Conservation (phyloP, 257 asterid genomes). For the Lycium barbarum region DNA sequence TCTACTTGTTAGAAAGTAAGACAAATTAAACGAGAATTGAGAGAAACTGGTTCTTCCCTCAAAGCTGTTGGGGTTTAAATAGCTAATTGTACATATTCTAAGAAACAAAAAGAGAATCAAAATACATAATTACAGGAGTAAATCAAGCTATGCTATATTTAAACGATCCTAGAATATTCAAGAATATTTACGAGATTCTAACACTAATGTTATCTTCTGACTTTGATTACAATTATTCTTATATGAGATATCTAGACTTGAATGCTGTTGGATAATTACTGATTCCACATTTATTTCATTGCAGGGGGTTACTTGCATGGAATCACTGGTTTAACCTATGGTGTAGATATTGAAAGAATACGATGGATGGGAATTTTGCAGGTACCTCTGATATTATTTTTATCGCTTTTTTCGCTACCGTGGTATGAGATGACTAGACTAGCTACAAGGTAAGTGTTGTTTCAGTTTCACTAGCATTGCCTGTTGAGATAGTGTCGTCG, state of each 20-base stretch:
- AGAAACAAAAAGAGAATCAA: neutral
- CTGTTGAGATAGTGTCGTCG: neutral
- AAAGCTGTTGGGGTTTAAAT: neutral
- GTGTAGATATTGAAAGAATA: slow-evolving; percentile 76
- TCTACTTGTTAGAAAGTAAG: neutral
- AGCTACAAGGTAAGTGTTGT: neutral
- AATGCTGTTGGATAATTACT: slow-evolving; percentile 30
- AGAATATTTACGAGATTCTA: neutral
- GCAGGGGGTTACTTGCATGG: slow-evolving; percentile 96
- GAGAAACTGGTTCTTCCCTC: neutral
- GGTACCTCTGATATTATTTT: slow-evolving; percentile 49
- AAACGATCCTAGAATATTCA: neutral
- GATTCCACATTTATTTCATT: slow-evolving; percentile 35
- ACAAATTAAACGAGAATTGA: neutral
- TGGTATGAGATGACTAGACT: neutral
- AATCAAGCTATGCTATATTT: neutral
- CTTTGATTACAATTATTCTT: too few species aligned
- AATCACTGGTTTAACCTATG: slow-evolving; percentile 76
- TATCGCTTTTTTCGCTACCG: neutral
- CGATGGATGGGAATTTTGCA: slow-evolving; percentile 84
- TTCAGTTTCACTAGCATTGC: slow-evolving; percentile 2
- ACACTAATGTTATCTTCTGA: too few species aligned
- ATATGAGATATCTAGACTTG: slow-evolving; percentile 28
- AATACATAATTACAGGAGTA: neutral
- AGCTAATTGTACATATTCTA: neutral